Evolutionary conservation across 202 grass and related monocot species (phyloP), one percentile per base, ranked within the genome.

Genomic region (Hordeum pubiflorum): DNA sequence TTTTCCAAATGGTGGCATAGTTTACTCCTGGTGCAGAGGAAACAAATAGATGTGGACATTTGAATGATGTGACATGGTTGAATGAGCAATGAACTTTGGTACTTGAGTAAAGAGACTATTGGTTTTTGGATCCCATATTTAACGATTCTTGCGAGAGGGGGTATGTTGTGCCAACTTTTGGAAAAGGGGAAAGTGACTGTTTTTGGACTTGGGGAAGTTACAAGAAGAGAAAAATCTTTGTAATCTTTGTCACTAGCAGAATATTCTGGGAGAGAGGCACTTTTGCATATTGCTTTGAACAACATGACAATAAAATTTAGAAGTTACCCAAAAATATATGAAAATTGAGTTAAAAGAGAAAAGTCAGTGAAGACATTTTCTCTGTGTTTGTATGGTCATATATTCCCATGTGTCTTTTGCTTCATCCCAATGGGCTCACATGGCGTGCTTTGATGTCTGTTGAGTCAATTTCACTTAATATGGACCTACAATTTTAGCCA

Each of bases 191-290:
- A 46, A 6, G 9, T 11, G 21, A 38, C 58, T 2, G 34, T 14
- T 77, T 77, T 63, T 23, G 67, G n/a, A 54, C 11, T n/a, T 40
- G 18, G 66, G 24, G 40, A 65, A 26, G 58, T 75, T 64, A 66
- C 26, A 43, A 34, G 23, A 9, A 70, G 3, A 5, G 7, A 76
- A 55, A 54, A 2, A 0, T 9, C 21, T 4, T 14, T 46, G 3
- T 71, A 55, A 36, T 43, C 27, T 27, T 76, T 67, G 50, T 52
- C 17, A 32, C 39, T 79, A 18, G 34, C 26, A 15, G 74, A 89
- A 82, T 85, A 89, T 74, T 86, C 74, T 34, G 17, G 9, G 58
- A 60, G 36, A 2, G 58, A 77, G 81, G 31, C 10, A 21, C n/a
- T 71, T 78, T 39, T 74, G 37, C 65, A 76, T 63, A 57, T 77